These are phyloP conservation scores for Sporisorium sorghi DNA, from an alignment of 1,284 basidiomycete species.

Conservation along the genomic window DNA sequence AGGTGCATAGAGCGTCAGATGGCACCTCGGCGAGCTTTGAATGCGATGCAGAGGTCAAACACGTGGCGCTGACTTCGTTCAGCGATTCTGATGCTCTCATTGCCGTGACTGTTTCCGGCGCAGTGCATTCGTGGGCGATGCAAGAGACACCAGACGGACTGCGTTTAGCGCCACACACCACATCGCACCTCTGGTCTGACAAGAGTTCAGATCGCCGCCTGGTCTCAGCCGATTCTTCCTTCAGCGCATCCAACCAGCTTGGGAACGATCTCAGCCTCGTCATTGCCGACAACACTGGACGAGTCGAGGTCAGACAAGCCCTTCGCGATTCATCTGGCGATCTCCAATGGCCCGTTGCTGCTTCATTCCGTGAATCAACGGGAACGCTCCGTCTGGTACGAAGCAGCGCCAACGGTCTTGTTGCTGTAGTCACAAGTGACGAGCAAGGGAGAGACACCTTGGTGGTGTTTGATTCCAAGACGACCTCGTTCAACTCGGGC, in stretches of 20 bases:
- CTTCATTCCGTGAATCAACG: conserved; percentile 4
- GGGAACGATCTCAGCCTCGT: conserved; percentile 15
- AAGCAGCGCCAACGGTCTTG: conserved; percentile 18
- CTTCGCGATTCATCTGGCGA: neutral
- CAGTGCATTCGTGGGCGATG: conserved; percentile 14
- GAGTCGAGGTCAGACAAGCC: conserved; percentile 12
- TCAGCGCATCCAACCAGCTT: neutral
- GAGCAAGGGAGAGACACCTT: conserved; percentile 16
- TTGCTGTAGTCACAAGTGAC: conserved; percentile 19
- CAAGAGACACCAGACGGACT: conserved; percentile 1
- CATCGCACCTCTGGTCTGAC: conserved; percentile 2
- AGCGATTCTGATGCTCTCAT: conserved; percentile 7
- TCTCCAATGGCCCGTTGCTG: conserved; percentile 13
- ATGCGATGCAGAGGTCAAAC: conserved; percentile 7
- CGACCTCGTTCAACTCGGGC: conserved; percentile 91
- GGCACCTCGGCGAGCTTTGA: conserved; percentile 9
- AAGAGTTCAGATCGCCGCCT: conserved; percentile 3
- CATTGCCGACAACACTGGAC: conserved; percentile 11
- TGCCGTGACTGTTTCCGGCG: conserved; percentile 11
- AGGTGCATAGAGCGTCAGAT: conserved; percentile 11
- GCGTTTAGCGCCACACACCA: neutral
- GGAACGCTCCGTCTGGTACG: conserved; percentile 1
- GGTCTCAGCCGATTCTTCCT: conserved; percentile 4
- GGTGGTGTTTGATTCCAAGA: conserved; percentile 90
- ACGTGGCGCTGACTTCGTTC: conserved; percentile 9